Conservation (phyloP, 345 rosid genomes). For the Hypericum perforatum region DNA sequence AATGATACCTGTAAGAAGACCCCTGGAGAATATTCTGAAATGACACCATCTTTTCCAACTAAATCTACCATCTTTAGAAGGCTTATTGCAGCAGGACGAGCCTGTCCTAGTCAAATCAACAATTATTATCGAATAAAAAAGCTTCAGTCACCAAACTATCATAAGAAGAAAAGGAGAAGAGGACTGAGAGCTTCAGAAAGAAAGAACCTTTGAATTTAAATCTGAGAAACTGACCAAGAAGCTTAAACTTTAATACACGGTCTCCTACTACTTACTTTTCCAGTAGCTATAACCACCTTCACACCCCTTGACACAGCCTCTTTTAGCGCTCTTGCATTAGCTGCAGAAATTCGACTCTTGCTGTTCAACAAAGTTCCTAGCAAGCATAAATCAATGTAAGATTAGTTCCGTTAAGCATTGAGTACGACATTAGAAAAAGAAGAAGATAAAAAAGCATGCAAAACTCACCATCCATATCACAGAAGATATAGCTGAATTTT, state of each 20-base stretch:
- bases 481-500: conserved; percentile 89
- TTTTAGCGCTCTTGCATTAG: conserved; percentile 68
- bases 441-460: conserved; percentile 10
- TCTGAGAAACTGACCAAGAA: too few relatives aligned
- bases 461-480: conserved; percentile 93
- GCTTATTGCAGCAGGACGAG: conserved; percentile 62
- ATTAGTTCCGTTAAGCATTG: conserved; percentile 9
- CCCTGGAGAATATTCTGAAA: conserved; percentile 78
- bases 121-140: conserved; percentile 6
- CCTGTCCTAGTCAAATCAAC: conserved; percentile 33
- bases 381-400: conserved; percentile 1
- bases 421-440: conserved; percentile 4
- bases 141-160: conserved; percentile 8
- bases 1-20: conserved; percentile 76
- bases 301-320: conserved; percentile 82
- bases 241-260: too few relatives aligned
- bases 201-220: not conserved
- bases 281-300: conserved; percentile 90
- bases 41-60: conserved; percentile 64
- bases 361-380: conserved; percentile 82
- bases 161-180: not conserved
- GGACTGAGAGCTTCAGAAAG: conserved; percentile 2
- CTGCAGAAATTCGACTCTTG: conserved; percentile 51
- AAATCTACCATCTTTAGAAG: conserved; percentile 55
- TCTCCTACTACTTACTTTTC: conserved; percentile 43